Conservation (phyloP, 176 grass and related monocot species). For the Bothriochloa decipiens region DNA sequence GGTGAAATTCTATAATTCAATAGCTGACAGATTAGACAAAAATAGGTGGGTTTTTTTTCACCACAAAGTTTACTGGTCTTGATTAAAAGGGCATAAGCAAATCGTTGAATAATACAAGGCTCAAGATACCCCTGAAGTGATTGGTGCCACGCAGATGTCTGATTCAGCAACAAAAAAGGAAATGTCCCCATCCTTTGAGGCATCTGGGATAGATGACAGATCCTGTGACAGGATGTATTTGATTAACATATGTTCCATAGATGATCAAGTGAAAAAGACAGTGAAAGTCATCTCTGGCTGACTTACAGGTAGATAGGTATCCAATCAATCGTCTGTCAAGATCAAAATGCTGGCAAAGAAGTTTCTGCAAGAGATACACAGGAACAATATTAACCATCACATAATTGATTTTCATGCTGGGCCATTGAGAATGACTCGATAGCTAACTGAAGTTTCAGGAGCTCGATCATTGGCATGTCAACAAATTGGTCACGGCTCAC, state of each 20-base stretch:
- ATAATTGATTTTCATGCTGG: slow-evolving; percentile 34
- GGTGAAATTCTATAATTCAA: slow-evolving; percentile 47
- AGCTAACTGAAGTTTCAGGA: slow-evolving; percentile 43
- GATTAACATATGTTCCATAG: slow-evolving; percentile 39
- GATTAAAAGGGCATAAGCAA: slow-evolving; percentile 37
- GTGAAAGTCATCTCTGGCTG: slow-evolving; percentile 40
- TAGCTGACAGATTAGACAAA: slow-evolving; percentile 33
- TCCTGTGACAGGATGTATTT: slow-evolving; percentile 46
- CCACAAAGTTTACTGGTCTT: slow-evolving; percentile 37
- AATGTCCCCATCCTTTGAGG: slow-evolving; percentile 35
- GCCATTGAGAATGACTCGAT: slow-evolving; percentile 30
- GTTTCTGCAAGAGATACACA: slow-evolving; percentile 73
- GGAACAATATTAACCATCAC: slow-evolving; percentile 15
- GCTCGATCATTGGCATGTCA: slow-evolving; percentile 30
- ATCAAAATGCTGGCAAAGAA: slow-evolving; percentile 93
- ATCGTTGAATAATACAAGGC: slow-evolving; percentile 44
- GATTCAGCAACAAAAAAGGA: slow-evolving; percentile 23
- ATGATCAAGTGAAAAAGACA: slow-evolving; percentile 51
- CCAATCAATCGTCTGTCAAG: slow-evolving; percentile 88
- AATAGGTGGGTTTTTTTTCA: slow-evolving; percentile 3
- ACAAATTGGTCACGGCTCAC: not conserved
- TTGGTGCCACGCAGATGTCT: slow-evolving; percentile 42
- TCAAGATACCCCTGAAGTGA: slow-evolving; percentile 43
- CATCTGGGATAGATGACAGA: slow-evolving; percentile 42
- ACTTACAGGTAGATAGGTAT: slow-evolving; percentile 72